phyloP scores from a whole-genome alignment of 768 basidiomycete species.

The Tricholoma matsutake region DNA sequence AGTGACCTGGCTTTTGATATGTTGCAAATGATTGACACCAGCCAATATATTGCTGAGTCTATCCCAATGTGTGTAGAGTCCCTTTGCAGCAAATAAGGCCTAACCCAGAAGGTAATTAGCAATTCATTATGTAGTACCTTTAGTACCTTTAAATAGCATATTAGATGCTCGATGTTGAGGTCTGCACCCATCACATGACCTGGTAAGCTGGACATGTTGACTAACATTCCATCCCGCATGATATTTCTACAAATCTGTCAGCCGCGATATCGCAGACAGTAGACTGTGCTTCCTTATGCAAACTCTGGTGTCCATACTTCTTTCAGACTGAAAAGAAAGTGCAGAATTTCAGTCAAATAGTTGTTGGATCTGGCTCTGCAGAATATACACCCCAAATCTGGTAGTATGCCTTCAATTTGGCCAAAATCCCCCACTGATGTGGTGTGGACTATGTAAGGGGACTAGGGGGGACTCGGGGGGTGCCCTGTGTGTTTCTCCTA shows the following conservation, averaged over 20 bases:
- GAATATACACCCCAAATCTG: neutral
- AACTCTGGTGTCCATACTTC: no score
- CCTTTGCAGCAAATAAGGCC: neutral
- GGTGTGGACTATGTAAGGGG: no score
- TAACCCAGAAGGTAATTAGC: no score
- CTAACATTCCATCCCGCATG: neutral
- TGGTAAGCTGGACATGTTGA: neutral
- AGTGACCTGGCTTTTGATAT: neutral
- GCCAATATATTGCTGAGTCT: neutral
- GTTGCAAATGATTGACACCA: neutral
- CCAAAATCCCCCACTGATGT: neutral
- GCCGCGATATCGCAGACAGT: neutral
- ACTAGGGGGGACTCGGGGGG: no score
- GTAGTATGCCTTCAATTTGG: neutral
- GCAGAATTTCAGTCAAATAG: no score
- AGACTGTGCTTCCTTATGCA: no score
- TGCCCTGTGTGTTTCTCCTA: no score
- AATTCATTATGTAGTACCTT: neutral
- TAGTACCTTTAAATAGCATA: no score
- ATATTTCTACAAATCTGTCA: neutral
- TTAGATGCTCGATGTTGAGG: no score
- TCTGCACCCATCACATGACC: no score
- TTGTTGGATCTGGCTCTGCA: no score
- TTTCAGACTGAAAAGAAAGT: no score
- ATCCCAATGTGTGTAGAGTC: neutral